Base-by-base conservation (phyloP, 2,329 filamentous ascomycete species). In the Colletotrichum sublineola region DNA sequence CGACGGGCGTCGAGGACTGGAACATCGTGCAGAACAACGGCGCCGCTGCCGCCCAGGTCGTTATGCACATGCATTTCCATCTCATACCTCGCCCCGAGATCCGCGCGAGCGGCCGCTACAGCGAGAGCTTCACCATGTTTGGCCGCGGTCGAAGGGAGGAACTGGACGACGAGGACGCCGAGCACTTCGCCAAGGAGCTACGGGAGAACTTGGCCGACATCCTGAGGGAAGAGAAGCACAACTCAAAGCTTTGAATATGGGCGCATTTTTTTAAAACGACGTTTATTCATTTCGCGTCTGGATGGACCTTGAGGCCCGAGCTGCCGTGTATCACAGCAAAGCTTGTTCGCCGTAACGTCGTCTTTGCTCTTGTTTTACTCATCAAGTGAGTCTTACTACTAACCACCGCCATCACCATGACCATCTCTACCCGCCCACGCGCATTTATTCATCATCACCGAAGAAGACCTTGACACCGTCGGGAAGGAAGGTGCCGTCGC, bases 11-110 rank as follows among this genome's bases (percentile, higher is more conserved):
- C 1, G 86, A 86, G 63, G 95, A 98, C 83, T 98, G 96, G 93
- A 99, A 99, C 81, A 91, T 98, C 40, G 94, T 98, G 67, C 96
- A 98, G 84, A 98, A 98, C 80, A 98, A 98, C 77, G 94, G 96
- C 20, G 91, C 91, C 4, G 90, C 94, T 42, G 96, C 96, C 2
- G 95, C 95, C 2, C 96, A 98, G 83, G 94, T 97, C 20, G 95
- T 98, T 2, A 93, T 93, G 31, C 96, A 98, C 81, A 92, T 97
- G 61, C 96, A 99, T 81, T 98, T 97, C 80, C 96, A 99, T 77
- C 88, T 98, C 64, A 97, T 99, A 44, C 96, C 96, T 0, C 85
- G 96, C 48, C 95, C 95, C 0, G 90, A 93, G 82, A 88, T 88
- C 70, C 85, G 84, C 75, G 88, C 84, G 58, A 87, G 85, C 75